These are phyloP conservation scores for Vigna hirtella DNA, from an alignment of 306 rosid genomes.

Conservation along the genomic window DNA sequence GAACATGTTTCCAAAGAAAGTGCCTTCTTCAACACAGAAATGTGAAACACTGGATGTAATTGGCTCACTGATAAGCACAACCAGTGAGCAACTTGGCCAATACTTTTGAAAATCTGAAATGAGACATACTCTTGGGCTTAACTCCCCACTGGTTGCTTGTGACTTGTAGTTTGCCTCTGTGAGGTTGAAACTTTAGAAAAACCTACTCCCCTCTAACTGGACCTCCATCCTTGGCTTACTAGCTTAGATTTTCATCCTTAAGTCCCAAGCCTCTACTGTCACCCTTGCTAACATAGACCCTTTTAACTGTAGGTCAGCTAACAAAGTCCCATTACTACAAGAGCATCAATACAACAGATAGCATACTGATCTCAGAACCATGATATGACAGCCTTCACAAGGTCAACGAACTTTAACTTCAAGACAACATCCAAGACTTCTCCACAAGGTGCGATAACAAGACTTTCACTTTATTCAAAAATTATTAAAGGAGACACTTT, in stretches of 20 bases:
- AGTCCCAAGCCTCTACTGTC: background rate
- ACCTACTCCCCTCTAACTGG: background rate
- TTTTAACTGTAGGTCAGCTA: background rate
- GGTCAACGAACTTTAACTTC: background rate
- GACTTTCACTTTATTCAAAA: background rate
- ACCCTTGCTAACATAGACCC: background rate
- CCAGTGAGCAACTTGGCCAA: background rate
- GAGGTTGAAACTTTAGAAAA: background rate
- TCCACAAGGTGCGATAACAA: background rate
- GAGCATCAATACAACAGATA: background rate
- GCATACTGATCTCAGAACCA: background rate
- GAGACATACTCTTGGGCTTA: background rate
- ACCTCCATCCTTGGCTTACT: background rate
- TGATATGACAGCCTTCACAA: background rate
- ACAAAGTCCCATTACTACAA: background rate
- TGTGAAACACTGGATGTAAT: background rate
- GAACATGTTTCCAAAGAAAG: background rate
- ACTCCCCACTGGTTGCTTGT: background rate
- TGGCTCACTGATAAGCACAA: background rate
- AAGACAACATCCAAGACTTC: background rate
- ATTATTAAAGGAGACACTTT: background rate
- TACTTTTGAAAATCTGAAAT: background rate
- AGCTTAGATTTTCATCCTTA: background rate
- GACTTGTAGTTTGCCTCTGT: background rate
- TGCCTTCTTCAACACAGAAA: background rate